phyloP scores from a whole-genome alignment of 108 stramenopile genomes.

The Aurantiochytrium sp. region DNA sequence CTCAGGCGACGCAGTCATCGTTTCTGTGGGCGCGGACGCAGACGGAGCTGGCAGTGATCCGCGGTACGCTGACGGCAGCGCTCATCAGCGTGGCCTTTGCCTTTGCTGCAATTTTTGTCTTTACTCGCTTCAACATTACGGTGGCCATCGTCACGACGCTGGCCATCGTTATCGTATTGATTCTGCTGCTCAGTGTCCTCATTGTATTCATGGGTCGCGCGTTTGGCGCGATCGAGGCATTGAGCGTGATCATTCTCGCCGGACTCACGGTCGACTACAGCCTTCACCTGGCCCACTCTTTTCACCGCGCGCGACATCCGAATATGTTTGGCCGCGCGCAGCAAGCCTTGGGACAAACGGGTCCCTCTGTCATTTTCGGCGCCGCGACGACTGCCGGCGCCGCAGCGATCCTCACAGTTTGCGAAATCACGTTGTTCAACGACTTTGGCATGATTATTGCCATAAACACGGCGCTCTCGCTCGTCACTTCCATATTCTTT shows the following conservation, averaged over 20 bases:
- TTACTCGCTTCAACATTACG: neutral
- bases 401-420: neutral
- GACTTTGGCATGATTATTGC: neutral
- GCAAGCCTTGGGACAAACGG: neutral
- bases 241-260: neutral
- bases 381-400: neutral
- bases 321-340: neutral
- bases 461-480: neutral
- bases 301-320: neutral
- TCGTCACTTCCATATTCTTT: neutral
- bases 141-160: neutral
- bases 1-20: neutral
- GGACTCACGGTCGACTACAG: neutral
- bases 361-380: neutral
- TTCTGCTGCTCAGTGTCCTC: neutral
- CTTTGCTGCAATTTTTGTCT: neutral
- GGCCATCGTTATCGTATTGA: neutral
- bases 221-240: neutral
- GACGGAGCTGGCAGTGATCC: neutral
- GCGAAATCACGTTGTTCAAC: neutral
- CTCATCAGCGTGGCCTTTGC: neutral
- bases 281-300: neutral
- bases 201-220: neutral
- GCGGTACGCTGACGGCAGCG: neutral
- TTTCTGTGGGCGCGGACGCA: slow-evolving; percentile 1